Base-by-base conservation (phyloP, 2,329 filamentous ascomycete genomes). In the Clarireedia homoeocarpa region DNA sequence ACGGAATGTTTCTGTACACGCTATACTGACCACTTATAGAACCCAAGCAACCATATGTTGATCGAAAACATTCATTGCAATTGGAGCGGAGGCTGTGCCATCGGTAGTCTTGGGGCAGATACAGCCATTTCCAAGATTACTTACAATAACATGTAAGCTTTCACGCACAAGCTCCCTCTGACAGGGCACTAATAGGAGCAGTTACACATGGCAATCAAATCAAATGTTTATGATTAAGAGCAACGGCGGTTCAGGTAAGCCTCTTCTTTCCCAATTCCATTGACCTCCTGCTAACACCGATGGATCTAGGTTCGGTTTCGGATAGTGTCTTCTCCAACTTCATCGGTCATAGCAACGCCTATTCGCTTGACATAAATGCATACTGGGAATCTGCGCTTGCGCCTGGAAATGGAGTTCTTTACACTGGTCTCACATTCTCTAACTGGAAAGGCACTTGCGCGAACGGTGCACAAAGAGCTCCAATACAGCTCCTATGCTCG, bases 201-300 rank as follows among this genome's bases (percentile, higher is more conserved):
- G 44, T 15, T 55, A 55, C 38, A 45, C 47, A 34, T 55, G 53
- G 53, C 46, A 55, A 55, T 55, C 53, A 6, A 84, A 84, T 71
- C 79, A 84, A 64, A 83, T 83, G 80, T 76, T 77, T 68, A 80
- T 82, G 78, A 76, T 84, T 71, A 84, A 84, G 69, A 77, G 75
- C 54, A 79, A 82, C 62, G 81, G 81, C 34, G 81, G 81, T 40
- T 55, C 53, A 38, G 53, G 53, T 45, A n/a, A 6, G 26, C 15
- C 15, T 20, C 17, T 1, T 26, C 2, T 7, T 10, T 30, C 15
- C 17, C 6, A 45, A 17, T 20, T 5, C 42, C 6, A 17, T 20
- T 10, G 10, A 2, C 14, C 26, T 42, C 20, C 9, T 1, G 2
- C 20, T 6, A 36, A 34, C 27, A 3, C 20, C 5, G 6, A 36